These are phyloP conservation scores for Irpex rosettiformis DNA, from an alignment of 1,284 basidiomycete genomes.

Conservation along the genomic window DNA sequence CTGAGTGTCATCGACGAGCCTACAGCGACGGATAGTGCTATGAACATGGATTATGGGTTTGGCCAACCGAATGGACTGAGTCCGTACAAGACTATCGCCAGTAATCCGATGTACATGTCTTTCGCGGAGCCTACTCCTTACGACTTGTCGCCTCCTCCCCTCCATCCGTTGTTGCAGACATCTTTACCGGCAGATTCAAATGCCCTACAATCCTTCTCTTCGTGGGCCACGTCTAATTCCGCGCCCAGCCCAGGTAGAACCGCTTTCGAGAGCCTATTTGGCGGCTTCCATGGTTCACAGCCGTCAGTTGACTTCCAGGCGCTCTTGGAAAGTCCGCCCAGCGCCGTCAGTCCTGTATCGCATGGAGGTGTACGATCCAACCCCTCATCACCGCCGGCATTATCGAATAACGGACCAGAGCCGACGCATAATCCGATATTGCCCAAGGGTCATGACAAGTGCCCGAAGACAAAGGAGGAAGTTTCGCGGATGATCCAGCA, in stretches of 20 bases:
- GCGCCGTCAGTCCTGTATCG: conserved; percentile 51
- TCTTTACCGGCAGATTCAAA: conserved; percentile 10
- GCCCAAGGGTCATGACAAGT: conserved; percentile 27
- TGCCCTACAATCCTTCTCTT: conserved; percentile 8
- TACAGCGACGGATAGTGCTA: conserved; percentile 49
- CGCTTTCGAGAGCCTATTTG: conserved; percentile 43
- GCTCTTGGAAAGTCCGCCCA: conserved; percentile 39
- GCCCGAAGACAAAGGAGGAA: conserved; percentile 59
- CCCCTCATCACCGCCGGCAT: conserved; percentile 1
- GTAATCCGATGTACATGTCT: conserved; percentile 78
- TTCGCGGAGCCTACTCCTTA: conserved; percentile 57
- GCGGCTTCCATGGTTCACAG: conserved; percentile 41
- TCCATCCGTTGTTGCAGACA: conserved; percentile 2
- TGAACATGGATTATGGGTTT: conserved; percentile 61
- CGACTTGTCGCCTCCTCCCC: conserved; percentile 17
- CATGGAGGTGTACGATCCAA: conserved; percentile 34
- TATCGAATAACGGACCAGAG: background rate
- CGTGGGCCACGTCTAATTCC: conserved; percentile 5
- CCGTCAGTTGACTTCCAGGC: conserved; percentile 42
- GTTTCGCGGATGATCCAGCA: conserved; percentile 43
- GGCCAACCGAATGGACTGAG: conserved; percentile 31
- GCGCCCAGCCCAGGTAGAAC: conserved; percentile 36
- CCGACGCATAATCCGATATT: conserved; percentile 25
- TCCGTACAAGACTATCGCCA: conserved; percentile 71
- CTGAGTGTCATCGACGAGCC: conserved; percentile 60